These are phyloP conservation scores for Zasmidium angulare DNA, from an alignment of 2,329 filamentous ascomycete species.

Conservation along the genomic window DNA sequence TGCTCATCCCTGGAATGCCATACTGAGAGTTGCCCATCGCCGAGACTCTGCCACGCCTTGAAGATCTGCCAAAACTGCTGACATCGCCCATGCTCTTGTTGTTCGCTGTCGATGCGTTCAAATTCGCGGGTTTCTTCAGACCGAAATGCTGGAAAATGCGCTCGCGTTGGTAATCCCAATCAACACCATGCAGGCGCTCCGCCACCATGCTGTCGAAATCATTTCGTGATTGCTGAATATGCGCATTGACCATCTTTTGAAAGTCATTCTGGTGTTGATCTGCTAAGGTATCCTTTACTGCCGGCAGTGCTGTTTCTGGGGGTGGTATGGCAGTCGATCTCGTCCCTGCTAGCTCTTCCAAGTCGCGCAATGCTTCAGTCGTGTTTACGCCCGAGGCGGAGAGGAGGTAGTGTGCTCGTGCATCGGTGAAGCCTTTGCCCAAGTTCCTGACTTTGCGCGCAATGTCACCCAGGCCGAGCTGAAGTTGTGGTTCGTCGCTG, in stretches of 20 bases:
- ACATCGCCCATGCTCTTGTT: slow-evolving; percentile 18
- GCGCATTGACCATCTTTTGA: slow-evolving; percentile 45
- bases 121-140: slow-evolving; percentile 54
- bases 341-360: slow-evolving; percentile 44
- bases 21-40: slow-evolving; percentile 53
- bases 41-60: slow-evolving; percentile 42
- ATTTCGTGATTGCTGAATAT: slow-evolving; percentile 74
- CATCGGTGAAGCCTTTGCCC: slow-evolving; percentile 59
- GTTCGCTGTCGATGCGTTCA: slow-evolving; percentile 19
- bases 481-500: slow-evolving; percentile 79
- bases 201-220: slow-evolving; percentile 95
- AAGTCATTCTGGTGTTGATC: slow-evolving; percentile 60
- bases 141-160: slow-evolving; percentile 97
- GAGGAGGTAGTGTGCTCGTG: slow-evolving; percentile 78
- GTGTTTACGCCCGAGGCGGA: slow-evolving; percentile 92
- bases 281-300: slow-evolving; percentile 33
- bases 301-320: slow-evolving; percentile 9
- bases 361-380: slow-evolving; percentile 78
- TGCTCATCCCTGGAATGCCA: slow-evolving; percentile 70
- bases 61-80: slow-evolving; percentile 55
- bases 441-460: slow-evolving; percentile 72
- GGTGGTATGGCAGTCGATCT: slow-evolving; percentile 15
- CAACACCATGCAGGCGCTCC: slow-evolving; percentile 81
- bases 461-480: slow-evolving; percentile 89
- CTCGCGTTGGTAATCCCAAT: slow-evolving; percentile 92